Evolutionary conservation across 2,329 filamentous ascomycete genomes (phyloP).

Genomic region (Phialocephala sp.): DNA sequence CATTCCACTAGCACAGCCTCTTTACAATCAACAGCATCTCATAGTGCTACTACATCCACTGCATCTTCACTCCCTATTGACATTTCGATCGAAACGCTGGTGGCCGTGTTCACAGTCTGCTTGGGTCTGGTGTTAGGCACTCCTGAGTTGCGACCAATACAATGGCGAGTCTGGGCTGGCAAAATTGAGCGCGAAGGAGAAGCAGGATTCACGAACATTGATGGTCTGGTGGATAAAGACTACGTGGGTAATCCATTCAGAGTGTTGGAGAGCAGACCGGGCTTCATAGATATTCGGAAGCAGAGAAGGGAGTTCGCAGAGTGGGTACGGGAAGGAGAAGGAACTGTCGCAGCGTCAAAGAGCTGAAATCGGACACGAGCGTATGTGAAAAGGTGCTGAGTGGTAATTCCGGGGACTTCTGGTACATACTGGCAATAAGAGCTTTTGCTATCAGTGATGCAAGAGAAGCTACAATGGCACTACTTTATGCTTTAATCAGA

Average conservation of each 20-base stretch:
- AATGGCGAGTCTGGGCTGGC: conserved; percentile 81
- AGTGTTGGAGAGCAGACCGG: conserved; percentile 77
- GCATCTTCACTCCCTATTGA: conserved; percentile 73
- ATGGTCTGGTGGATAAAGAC: conserved; percentile 71
- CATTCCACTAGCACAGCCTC: conserved; percentile 61
- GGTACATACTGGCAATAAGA: not conserved
- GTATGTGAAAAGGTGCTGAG: not conserved
- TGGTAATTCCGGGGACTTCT: not conserved
- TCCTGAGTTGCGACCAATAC: conserved; percentile 81
- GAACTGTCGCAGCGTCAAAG: conserved; percentile 22
- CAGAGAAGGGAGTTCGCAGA: conserved; percentile 78
- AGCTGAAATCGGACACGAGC: conserved; percentile 25
- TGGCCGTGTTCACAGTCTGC: conserved; percentile 80
- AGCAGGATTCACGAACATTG: conserved; percentile 59
- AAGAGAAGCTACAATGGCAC: conserved; percentile 2
- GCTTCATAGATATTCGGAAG: conserved; percentile 88
- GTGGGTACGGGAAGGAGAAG: conserved; percentile 62
- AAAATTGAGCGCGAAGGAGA: conserved; percentile 80
- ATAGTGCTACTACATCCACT: conserved; percentile 47
- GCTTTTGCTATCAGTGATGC: conserved; percentile 4
- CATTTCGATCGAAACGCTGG: conserved; percentile 84
- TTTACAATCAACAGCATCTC: conserved; percentile 51
- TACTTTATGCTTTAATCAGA: not conserved
- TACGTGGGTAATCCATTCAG: conserved; percentile 80
- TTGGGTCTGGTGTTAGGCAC: conserved; percentile 81